These are phyloP conservation scores for Candolleomyces eurysporus DNA, from an alignment of 768 basidiomycete species.

Conservation along the genomic window DNA sequence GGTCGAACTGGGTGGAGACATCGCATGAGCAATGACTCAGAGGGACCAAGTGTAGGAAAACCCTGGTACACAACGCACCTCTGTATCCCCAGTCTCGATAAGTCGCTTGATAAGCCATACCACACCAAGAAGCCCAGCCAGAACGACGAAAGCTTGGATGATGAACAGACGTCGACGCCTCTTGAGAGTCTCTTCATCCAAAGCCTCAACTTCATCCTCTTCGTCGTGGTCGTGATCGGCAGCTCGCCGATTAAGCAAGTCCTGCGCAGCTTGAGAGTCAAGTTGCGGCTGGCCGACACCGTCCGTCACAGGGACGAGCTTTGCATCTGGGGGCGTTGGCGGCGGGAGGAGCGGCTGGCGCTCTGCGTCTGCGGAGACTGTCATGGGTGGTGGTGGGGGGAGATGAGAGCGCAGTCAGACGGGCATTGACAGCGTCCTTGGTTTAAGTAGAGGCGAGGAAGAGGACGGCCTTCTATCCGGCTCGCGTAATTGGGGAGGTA, in stretches of 20 bases:
- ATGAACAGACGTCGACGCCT: slow-evolving; percentile 8
- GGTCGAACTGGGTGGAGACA: slow-evolving; percentile 63
- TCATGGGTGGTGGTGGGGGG: neutral
- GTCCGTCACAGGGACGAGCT: neutral
- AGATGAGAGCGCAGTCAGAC: neutral
- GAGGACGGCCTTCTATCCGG: too few species aligned
- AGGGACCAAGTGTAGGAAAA: neutral
- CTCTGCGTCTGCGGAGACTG: neutral
- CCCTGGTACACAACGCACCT: slow-evolving; percentile 41
- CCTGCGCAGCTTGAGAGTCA: too few species aligned
- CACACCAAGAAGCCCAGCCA: slow-evolving; percentile 37
- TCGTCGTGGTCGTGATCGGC: neutral
- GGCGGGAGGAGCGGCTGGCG: slow-evolving; percentile 1
- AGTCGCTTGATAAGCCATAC: slow-evolving; percentile 66
- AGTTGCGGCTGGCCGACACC: neutral
- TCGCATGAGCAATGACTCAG: neutral
- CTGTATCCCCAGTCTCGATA: slow-evolving; percentile 63
- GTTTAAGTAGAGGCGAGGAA: neutral
- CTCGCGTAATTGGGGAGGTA: too few species aligned
- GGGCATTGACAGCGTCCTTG: neutral
- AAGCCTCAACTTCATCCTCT: slow-evolving; percentile 16
- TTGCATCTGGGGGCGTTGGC: neutral
- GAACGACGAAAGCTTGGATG: slow-evolving; percentile 30
- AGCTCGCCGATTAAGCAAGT: too few species aligned
- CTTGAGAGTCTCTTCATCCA: slow-evolving; percentile 14